Conservation (phyloP, 805 yeast genomes). For the Candida coquimbonensis region DNA sequence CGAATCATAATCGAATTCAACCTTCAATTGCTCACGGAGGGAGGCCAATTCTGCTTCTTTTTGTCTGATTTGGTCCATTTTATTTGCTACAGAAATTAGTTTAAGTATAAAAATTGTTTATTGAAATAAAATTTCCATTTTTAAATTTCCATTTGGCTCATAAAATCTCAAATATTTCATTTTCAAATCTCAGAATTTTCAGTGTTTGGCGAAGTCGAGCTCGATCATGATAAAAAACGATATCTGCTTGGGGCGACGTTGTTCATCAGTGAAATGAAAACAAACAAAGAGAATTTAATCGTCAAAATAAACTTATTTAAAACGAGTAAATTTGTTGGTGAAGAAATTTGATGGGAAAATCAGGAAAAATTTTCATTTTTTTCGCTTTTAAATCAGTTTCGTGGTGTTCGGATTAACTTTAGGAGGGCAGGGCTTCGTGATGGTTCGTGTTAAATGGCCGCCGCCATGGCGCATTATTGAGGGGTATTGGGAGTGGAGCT, state of each 20-base stretch:
- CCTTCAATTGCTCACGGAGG: not conserved
- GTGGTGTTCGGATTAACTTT: not conserved
- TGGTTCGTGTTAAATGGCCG: no score
- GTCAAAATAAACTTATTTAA: not conserved
- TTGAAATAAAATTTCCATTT: not conserved
- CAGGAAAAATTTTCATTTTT: not conserved
- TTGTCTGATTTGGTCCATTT: conserved; percentile 1
- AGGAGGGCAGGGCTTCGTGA: no score
- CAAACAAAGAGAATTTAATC: not conserved
- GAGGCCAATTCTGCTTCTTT: conserved; percentile 3
- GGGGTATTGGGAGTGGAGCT: no score
- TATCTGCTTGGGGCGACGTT: conserved; percentile 28
- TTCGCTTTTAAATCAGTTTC: not conserved
- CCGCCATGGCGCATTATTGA: no score
- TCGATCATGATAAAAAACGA: conserved; percentile 25
- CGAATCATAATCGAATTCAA: conserved; percentile 33
- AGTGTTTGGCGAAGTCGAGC: conserved; percentile 26
- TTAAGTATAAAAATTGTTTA: not conserved
- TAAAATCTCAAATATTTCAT: no score
- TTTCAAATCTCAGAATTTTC: conserved; percentile 23
- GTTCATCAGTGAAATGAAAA: conserved; percentile 17
- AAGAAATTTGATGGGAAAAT: not conserved
- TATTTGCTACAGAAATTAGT: not conserved
- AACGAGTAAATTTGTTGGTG: not conserved
- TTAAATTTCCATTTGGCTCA: not conserved